Evolutionary conservation across 2,329 filamentous ascomycete genomes (phyloP).

Genomic region (Botrytis medusae): DNA sequence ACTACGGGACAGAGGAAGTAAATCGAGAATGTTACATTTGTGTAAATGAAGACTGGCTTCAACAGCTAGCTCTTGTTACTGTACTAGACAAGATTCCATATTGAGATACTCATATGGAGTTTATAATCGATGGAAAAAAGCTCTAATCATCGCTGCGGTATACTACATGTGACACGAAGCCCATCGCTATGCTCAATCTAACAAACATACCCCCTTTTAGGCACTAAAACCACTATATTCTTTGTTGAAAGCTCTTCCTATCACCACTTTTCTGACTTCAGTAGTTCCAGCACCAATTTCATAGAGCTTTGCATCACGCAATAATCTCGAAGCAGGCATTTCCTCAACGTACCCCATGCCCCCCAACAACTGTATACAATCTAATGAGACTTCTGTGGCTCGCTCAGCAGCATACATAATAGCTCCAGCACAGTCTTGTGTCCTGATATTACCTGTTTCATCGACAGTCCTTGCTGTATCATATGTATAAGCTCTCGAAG

Average conservation of each 20-base stretch:
- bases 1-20: not conserved
- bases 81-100: not conserved
- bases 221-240: slow-evolving; percentile 34
- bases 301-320: slow-evolving; percentile 78
- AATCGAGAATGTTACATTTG: not conserved
- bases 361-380: slow-evolving; percentile 88
- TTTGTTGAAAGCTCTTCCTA: slow-evolving; percentile 55
- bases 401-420: slow-evolving; percentile 92
- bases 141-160: slow-evolving; percentile 11
- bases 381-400: slow-evolving; percentile 81
- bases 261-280: slow-evolving; percentile 91
- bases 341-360: slow-evolving; percentile 97
- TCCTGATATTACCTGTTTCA: slow-evolving; percentile 69
- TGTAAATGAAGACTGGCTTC: not conserved
- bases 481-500: slow-evolving; percentile 84
- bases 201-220: not conserved
- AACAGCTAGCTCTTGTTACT: not conserved
- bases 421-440: slow-evolving; percentile 90
- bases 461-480: slow-evolving; percentile 77
- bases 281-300: slow-evolving; percentile 97
- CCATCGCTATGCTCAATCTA: slow-evolving; percentile 3
- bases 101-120: not conserved
- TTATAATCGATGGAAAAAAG: not conserved
- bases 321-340: slow-evolving; percentile 81
- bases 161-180: not conserved